Conservation (phyloP, 495 filamentous ascomycete species). For the Daldinia caldariorum region DNA sequence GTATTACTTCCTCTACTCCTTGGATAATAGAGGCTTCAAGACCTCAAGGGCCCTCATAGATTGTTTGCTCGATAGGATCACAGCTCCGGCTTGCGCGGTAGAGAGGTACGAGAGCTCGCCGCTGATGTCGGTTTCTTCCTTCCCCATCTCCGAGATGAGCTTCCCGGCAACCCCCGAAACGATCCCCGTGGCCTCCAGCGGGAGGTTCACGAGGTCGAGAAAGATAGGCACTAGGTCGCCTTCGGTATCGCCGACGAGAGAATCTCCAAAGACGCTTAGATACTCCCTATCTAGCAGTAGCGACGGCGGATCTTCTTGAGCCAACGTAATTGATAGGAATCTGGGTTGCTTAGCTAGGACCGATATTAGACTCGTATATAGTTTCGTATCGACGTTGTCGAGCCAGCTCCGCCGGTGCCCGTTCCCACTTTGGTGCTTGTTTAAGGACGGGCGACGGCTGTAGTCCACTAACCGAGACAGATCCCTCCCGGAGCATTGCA, state of each 20-base stretch:
- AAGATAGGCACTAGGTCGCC: conserved; percentile 88
- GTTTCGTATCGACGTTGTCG: conserved; percentile 64
- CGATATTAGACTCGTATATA: conserved; percentile 73
- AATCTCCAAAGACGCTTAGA: conserved; percentile 69
- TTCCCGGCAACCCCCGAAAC: conserved; percentile 89
- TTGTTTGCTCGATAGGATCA: conserved; percentile 82
- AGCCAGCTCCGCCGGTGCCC: conserved; percentile 55
- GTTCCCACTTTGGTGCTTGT: conserved; percentile 44
- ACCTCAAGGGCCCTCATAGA: conserved; percentile 75
- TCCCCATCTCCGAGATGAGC: conserved; percentile 68
- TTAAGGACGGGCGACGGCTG: conserved; percentile 41
- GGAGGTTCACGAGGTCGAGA: conserved; percentile 81
- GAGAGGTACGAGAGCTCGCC: conserved; percentile 93
- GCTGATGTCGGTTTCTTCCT: conserved; percentile 57
- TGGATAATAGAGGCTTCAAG: conserved; percentile 60
- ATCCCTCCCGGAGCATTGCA: conserved; percentile 80
- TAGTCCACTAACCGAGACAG: conserved; percentile 48
- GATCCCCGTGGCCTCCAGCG: conserved; percentile 90
- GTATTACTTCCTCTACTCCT: conserved; percentile 30
- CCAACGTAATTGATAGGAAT: conserved; percentile 88
- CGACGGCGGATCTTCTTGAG: conserved; percentile 83
- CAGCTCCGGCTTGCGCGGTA: conserved; percentile 88
- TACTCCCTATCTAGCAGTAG: conserved; percentile 82
- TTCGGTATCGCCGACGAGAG: conserved; percentile 81
- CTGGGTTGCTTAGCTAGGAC: conserved; percentile 76